Conservation (phyloP, 2,329 filamentous ascomycete species). For the Claviceps purpurea region DNA sequence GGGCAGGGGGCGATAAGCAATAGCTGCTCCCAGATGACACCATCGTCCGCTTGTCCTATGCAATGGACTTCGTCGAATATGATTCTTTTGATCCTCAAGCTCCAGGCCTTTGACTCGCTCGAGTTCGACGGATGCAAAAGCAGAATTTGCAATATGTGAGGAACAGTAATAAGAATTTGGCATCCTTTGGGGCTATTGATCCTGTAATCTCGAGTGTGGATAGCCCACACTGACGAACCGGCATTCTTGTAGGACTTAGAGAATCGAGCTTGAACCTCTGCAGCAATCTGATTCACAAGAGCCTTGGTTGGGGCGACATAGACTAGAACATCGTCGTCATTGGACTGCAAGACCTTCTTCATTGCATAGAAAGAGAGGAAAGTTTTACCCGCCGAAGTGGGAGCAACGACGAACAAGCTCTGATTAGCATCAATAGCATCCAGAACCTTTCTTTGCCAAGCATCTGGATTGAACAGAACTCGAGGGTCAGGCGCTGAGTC, state of each 20-base stretch:
- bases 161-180: conserved; percentile 65
- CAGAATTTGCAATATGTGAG: conserved; percentile 70
- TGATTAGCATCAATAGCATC: conserved; percentile 58
- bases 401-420: conserved; percentile 63
- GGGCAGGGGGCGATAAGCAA: conserved; percentile 61
- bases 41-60: conserved; percentile 64
- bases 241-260: conserved; percentile 48
- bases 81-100: conserved; percentile 54
- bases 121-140: conserved; percentile 53
- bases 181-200: conserved; percentile 62
- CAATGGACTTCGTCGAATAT: conserved; percentile 77
- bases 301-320: conserved; percentile 76
- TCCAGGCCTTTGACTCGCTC: conserved; percentile 41
- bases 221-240: conserved; percentile 62
- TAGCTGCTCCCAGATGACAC: conserved; percentile 66
- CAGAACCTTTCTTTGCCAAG: conserved; percentile 62
- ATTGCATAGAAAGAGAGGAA: conserved; percentile 80
- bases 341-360: conserved; percentile 56
- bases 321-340: conserved; percentile 57
- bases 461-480: conserved; percentile 59
- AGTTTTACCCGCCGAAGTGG: conserved; percentile 68
- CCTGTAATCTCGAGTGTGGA: conserved; percentile 62
- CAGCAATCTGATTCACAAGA: conserved; percentile 71
- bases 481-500: conserved; percentile 54
- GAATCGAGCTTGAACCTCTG: conserved; percentile 63